Evolutionary conservation across 306 rosid species (phyloP).

Genomic region (Lupinus albus): DNA sequence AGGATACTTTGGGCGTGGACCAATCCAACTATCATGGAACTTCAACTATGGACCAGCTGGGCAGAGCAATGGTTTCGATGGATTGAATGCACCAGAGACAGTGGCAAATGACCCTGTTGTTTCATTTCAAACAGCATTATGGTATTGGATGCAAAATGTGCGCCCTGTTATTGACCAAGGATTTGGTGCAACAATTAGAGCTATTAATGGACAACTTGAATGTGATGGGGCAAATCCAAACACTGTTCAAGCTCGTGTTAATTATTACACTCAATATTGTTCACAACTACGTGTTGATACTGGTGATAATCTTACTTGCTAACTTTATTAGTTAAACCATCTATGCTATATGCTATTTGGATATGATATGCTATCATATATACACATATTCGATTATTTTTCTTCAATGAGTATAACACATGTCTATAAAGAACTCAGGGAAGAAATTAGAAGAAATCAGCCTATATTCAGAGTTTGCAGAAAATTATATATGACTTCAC

Average conservation of each 20-base stretch:
- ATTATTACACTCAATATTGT: conserved; percentile 66
- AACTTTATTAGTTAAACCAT: neutral
- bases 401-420: no score
- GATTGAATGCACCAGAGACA: conserved; percentile 67
- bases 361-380: neutral
- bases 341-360: neutral
- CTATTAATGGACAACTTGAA: conserved; percentile 82
- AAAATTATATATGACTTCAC: no score
- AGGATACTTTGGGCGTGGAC: conserved; percentile 85
- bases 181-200: conserved; percentile 83
- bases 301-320: conserved; percentile 73
- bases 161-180: conserved; percentile 63
- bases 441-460: no score
- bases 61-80: conserved; percentile 60
- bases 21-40: conserved; percentile 89
- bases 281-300: conserved; percentile 64
- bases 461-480: no score
- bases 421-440: no score
- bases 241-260: conserved; percentile 56
- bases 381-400: no score
- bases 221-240: conserved; percentile 62
- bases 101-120: conserved; percentile 64
- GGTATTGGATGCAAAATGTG: conserved; percentile 82
- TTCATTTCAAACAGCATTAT: conserved; percentile 77
- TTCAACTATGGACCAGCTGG: conserved; percentile 85